A percentile compares a stretch with the other conserved stretches of the same genome.
Evolutionary conservation across 176 grass and related monocot genomes (phyloP).

Genomic region (Puccinellia tenuiflora): DNA sequence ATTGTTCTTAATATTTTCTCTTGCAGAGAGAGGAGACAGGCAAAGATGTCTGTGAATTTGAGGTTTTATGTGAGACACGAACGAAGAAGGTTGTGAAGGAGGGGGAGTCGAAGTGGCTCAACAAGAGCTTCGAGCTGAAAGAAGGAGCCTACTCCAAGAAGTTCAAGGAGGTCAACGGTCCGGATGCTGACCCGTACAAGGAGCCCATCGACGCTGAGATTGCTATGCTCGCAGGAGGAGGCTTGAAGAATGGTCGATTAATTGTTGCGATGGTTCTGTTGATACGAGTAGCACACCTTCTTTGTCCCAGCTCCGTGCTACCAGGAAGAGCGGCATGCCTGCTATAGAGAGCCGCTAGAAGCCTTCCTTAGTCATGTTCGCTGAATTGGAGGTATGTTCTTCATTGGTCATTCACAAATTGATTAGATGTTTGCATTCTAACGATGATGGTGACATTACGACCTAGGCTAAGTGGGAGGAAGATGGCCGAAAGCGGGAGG

Average conservation of each 20-base stretch:
- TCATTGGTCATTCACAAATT: no score
- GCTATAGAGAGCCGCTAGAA: neutral
- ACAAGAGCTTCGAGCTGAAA: no score
- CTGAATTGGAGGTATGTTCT: neutral
- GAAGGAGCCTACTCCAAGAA: neutral
- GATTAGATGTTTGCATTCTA: neutral
- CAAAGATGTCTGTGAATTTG: neutral
- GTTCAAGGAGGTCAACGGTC: neutral
- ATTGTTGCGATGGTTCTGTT: neutral
- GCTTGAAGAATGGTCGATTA: neutral
- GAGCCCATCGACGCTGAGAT: neutral
- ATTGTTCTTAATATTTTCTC: neutral
- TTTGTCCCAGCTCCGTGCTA: neutral
- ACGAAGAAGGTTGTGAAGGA: no score
- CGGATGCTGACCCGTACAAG: neutral
- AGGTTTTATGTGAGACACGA: neutral
- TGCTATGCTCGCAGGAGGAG: neutral
- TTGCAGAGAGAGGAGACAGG: neutral
- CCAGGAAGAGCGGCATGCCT: neutral
- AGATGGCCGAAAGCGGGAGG: no score
- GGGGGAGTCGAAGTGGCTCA: no score
- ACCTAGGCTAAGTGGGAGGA: no score
- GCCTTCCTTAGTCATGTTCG: neutral
- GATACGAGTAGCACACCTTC: neutral
- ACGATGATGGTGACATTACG: no score